Base-by-base conservation (phyloP, 2,329 filamentous ascomycete genomes). In the Diaporthe destruens region DNA sequence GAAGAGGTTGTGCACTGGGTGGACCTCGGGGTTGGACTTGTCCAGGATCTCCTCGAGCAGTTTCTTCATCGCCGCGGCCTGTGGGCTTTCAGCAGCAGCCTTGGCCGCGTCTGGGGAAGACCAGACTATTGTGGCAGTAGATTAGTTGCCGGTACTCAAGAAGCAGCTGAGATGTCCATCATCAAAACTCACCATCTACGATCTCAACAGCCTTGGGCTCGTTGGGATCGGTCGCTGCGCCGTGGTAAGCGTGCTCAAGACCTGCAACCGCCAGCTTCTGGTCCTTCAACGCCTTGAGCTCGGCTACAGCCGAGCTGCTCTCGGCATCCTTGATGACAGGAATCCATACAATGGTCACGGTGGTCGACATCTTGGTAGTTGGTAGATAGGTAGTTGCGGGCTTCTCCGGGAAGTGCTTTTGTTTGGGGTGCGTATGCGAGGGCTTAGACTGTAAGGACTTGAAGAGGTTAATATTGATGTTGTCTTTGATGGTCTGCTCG, bases 281-380 rank as follows among this genome's bases (percentile, higher is more conserved):
- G 0, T 68, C 70, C 51, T 44, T 70, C 1, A 72, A 39, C 23
- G 32, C 47, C 53, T 73, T 72, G 32, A 75, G 71, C 18, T 23
- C 53, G 6, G 55, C 51, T 16, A 51, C 23, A 42, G 70, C 74
- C 2, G 65, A 47, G 53, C 34, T 54, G 54, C 51, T 44, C 39
- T 57, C 44, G 14, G 63, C 39, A 34, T 67, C 74, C 49, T 59
- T 56, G 59, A 65, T 72, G 23, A 74, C 8, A 49, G 75, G 75
- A 53, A 75, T 44, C 74, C 75, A 76, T 23, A 71, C 71, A 39
- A 75, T 32, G 36, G 61, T 69, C 63, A 73, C 74, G 57, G 69
- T 65, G 54, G 66, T 68, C n/a, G 75, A 65, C 74, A 75, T 76
- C 2, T 71, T 75, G 71, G 34, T 44, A 44, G 56, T 25, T 66